Percentiles rank a stretch among this genome's conserved stretches.
Evolutionary conservation across 164 flowering plant genomes (phyloP).

Genomic region (Litsea cubeba): DNA sequence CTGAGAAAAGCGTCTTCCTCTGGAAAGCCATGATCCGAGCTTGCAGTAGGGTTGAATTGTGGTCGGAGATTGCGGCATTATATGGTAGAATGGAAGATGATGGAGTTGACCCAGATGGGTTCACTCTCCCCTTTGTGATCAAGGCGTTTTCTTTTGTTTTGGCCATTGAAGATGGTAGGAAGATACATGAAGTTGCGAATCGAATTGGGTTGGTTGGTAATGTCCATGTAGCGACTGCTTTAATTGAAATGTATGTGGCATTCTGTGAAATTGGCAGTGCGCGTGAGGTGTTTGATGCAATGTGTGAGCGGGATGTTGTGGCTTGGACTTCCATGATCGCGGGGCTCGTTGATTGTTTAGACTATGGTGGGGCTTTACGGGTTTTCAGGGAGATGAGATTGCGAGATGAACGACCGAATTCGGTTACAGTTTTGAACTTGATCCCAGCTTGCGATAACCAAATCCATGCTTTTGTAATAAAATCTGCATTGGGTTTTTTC

Average conservation of each 20-base stretch:
- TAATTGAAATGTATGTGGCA: conserved; percentile 21
- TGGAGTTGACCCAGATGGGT: conserved; percentile 19
- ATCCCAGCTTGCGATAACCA: conserved; percentile 16
- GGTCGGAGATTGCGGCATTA: conserved; percentile 19
- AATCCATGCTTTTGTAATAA: conserved; percentile 20
- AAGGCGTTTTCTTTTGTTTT: conserved; percentile 20
- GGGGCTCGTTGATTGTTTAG: conserved; percentile 17
- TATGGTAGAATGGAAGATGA: conserved; percentile 22
- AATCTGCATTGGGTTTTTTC: conserved; percentile 19
- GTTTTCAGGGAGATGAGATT: conserved; percentile 24
- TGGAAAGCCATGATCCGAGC: conserved; percentile 27
- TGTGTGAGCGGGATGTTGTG: conserved; percentile 30
- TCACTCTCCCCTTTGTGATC: conserved; percentile 30
- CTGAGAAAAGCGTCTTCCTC: conserved; percentile 17
- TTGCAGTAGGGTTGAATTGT: conserved; percentile 12
- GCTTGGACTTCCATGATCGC: conserved; percentile 30
- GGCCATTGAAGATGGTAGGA: conserved; percentile 18
- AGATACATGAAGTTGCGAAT: conserved; percentile 13
- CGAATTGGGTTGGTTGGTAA: conserved; percentile 16
- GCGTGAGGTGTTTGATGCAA: conserved; percentile 21
- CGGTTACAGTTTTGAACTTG: conserved; percentile 20
- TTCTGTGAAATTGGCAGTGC: conserved; percentile 19
- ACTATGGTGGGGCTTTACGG: conserved; percentile 7
- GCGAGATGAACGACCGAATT: conserved; percentile 18
- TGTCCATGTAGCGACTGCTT: conserved; percentile 22